Conservation (phyloP, 208 protist species). For the Trypanosoma conorhini region DNA sequence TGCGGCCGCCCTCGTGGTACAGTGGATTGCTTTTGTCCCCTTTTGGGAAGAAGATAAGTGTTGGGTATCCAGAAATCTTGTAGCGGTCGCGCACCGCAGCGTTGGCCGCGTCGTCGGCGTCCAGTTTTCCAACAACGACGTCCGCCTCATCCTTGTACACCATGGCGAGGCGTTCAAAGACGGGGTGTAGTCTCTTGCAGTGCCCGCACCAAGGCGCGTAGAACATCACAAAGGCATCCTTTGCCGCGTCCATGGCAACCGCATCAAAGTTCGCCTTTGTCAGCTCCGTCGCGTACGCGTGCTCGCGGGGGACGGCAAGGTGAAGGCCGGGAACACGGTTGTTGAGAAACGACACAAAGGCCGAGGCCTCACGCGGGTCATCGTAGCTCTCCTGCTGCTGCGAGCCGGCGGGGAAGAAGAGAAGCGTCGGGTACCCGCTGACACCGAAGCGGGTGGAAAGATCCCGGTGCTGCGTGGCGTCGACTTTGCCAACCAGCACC, state of each 20-base stretch:
- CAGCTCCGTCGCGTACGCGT: conserved; percentile 43
- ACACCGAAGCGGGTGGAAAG: conserved; percentile 46
- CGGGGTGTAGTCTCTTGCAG: conserved; percentile 85
- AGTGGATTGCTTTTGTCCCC: conserved; percentile 35
- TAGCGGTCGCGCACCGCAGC: conserved; percentile 25
- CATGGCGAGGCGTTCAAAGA: conserved; percentile 51
- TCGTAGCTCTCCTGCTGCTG: conserved; percentile 40
- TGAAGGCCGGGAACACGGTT: conserved; percentile 23
- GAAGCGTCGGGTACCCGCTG: conserved; percentile 63
- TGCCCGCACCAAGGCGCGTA: conserved; percentile 84
- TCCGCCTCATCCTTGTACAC: conserved; percentile 61
- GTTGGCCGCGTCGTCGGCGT: conserved; percentile 50
- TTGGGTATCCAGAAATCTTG: conserved; percentile 56
- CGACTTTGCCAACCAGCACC: conserved; percentile 71
- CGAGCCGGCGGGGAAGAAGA: conserved; percentile 55
- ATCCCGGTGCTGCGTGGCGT: conserved; percentile 46
- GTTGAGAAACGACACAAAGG: conserved; percentile 49
- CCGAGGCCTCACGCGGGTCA: conserved; percentile 29
- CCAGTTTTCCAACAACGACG: conserved; percentile 64
- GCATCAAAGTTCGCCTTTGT: conserved; percentile 35
- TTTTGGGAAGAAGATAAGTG: conserved; percentile 66
- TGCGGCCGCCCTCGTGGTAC: conserved; percentile 48
- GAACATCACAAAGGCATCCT: conserved; percentile 72
- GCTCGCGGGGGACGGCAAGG: conserved; percentile 30
- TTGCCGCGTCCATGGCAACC: conserved; percentile 38